Percentiles rank a stretch among this genome's conserved stretches.
Evolutionary conservation across 1,284 basidiomycete genomes (phyloP).

Genomic region (Austroboletus niveus): DNA sequence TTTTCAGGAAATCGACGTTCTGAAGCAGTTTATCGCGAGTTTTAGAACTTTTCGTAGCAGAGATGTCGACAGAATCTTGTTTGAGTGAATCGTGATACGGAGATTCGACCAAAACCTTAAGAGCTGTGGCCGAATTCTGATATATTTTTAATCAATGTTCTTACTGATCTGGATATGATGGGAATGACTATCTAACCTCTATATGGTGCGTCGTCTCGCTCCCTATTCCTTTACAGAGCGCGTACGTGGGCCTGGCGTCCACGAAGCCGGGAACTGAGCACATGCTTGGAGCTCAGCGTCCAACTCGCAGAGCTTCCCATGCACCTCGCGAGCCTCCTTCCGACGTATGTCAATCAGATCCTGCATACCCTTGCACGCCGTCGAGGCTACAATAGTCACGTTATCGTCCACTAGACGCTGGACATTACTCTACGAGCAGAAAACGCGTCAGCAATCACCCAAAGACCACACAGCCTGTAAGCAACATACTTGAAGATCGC

Average conservation of each 20-base stretch:
- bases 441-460: neutral
- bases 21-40: constrained; percentile 53
- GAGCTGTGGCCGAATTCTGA: constrained; percentile 44
- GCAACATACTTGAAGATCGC: constrained; percentile 64
- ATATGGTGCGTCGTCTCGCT: too few species aligned
- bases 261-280: constrained; percentile 7
- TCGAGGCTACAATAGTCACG: constrained; percentile 42
- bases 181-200: too few species aligned
- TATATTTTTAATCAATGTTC: too few species aligned
- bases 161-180: too few species aligned
- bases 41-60: constrained; percentile 31
- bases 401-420: constrained; percentile 47
- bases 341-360: constrained; percentile 49
- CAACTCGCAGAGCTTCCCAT: constrained; percentile 47
- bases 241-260: constrained; percentile 3
- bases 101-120: constrained; percentile 80
- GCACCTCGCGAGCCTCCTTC: constrained; percentile 36
- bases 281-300: constrained; percentile 41
- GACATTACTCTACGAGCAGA: constrained; percentile 42
- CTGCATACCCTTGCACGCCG: constrained; percentile 45
- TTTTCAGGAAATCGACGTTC: constrained; percentile 73
- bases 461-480: constrained; percentile 5
- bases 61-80: constrained; percentile 30
- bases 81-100: constrained; percentile 25
- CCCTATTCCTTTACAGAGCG: too few species aligned